phyloP scores from a whole-genome alignment of 2,329 filamentous ascomycete species.

The Leptographium radiaticola region DNA sequence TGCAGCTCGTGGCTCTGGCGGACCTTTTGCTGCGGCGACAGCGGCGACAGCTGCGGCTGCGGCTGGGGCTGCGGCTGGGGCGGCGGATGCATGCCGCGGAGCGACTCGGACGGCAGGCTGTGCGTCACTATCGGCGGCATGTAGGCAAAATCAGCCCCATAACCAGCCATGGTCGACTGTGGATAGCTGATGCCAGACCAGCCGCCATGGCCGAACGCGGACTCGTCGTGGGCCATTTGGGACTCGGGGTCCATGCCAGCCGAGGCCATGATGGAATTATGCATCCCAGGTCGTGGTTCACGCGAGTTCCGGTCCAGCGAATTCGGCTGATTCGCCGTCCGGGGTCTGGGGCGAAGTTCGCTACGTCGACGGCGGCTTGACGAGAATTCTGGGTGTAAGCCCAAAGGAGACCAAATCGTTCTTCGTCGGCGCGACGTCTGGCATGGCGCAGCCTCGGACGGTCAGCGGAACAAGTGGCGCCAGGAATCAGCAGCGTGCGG shows the following conservation, averaged over 20 bases:
- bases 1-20: background rate
- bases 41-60: constrained; percentile 2
- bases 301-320: background rate
- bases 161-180: constrained; percentile 58
- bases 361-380: background rate
- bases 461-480: background rate
- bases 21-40: background rate
- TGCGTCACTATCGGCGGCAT: constrained; percentile 32
- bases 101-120: constrained; percentile 34
- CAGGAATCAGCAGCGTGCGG: no score
- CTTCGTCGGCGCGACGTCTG: background rate
- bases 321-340: background rate
- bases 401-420: background rate
- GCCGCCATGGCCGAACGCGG: constrained; percentile 23
- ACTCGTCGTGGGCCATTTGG: constrained; percentile 29
- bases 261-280: constrained; percentile 31
- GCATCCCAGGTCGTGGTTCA: constrained; percentile 18
- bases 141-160: constrained; percentile 46
- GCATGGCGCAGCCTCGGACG: background rate
- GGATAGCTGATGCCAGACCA: constrained; percentile 52
- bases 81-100: constrained; percentile 28
- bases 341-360: background rate
- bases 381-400: background rate
- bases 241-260: constrained; percentile 33
- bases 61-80: constrained; percentile 1